phyloP scores from a whole-genome alignment of 1,284 basidiomycete genomes.

The Cerioporus squamosus region DNA sequence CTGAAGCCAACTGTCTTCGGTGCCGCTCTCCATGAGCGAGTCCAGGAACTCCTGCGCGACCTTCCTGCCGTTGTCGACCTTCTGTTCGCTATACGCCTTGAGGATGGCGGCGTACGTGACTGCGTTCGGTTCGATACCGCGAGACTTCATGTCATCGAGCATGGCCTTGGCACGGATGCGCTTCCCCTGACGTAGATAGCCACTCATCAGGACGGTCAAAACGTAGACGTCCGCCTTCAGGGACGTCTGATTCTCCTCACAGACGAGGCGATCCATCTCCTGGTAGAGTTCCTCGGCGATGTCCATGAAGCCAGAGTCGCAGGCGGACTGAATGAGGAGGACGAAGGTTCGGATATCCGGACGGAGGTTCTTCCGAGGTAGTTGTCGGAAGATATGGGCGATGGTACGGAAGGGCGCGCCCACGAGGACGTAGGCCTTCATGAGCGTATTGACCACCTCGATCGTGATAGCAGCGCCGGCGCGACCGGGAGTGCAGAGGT shows the following conservation, averaged over 20 bases:
- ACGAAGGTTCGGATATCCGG: conserved; percentile 77
- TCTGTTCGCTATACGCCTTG: conserved; percentile 57
- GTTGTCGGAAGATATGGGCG: conserved; percentile 63
- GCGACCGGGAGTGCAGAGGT: conserved; percentile 49
- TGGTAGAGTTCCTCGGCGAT: conserved; percentile 71
- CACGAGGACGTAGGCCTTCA: conserved; percentile 86
- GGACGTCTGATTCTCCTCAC: conserved; percentile 41
- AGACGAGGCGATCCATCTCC: conserved; percentile 59
- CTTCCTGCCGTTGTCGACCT: conserved; percentile 50
- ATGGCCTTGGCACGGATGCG: conserved; percentile 64
- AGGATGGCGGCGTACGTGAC: conserved; percentile 79
- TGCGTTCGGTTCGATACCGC: conserved; percentile 72
- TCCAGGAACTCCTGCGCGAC: conserved; percentile 69
- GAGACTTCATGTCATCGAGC: conserved; percentile 75
- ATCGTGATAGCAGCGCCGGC: conserved; percentile 49
- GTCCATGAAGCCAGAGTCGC: conserved; percentile 73
- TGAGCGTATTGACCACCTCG: conserved; percentile 75
- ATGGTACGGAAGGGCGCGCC: conserved; percentile 79
- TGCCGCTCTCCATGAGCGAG: conserved; percentile 45
- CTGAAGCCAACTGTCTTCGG: conserved; percentile 44
- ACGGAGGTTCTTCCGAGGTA: conserved; percentile 52
- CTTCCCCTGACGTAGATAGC: conserved; percentile 68
- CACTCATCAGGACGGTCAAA: conserved; percentile 87
- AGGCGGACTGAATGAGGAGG: conserved; percentile 83
- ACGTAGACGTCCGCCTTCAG: conserved; percentile 60